Evolutionary conservation across 345 rosid species (phyloP).

Genomic region (Moricandia moricandioides): DNA sequence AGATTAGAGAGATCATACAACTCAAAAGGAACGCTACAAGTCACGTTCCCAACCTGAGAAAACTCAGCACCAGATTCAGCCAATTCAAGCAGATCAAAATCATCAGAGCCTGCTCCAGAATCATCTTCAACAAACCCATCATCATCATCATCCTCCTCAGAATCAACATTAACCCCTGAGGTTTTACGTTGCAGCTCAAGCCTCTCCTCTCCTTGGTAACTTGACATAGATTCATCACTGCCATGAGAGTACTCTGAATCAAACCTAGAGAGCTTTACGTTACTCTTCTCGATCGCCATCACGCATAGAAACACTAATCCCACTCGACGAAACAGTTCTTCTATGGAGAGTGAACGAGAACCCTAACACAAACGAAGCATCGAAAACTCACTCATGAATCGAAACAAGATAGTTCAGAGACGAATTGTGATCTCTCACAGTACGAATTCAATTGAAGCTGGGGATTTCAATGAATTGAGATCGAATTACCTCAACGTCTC

Average conservation of each 20-base stretch:
- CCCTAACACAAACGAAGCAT: conserved; percentile 42
- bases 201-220: conserved; percentile 60
- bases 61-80: conserved; percentile 91
- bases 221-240: conserved; percentile 69
- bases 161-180: conserved; percentile 58
- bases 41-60: conserved; percentile 73
- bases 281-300: conserved; percentile 98
- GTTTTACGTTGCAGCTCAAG: conserved; percentile 45
- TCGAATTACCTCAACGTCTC: conserved; percentile 37
- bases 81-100: conserved; percentile 87
- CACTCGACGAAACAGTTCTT: conserved; percentile 10
- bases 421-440: neutral
- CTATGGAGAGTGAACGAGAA: conserved; percentile 23
- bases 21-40: conserved; percentile 87
- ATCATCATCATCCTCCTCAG: conserved; percentile 37
- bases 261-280: conserved; percentile 70
- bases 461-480: conserved; percentile 8
- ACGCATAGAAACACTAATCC: conserved; percentile 16
- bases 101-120: conserved; percentile 98
- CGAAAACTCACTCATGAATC: conserved; percentile 14
- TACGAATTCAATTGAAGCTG: conserved; percentile 11
- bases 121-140: conserved; percentile 88
- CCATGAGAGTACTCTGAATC: conserved; percentile 79
- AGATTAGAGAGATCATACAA: conserved; percentile 76
- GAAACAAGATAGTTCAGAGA: conserved; percentile 3